Evolutionary conservation across 2,329 filamentous ascomycete species (phyloP), one percentile per base, ranked within the genome.

Genomic region (Myriosclerotinia scirpicola): DNA sequence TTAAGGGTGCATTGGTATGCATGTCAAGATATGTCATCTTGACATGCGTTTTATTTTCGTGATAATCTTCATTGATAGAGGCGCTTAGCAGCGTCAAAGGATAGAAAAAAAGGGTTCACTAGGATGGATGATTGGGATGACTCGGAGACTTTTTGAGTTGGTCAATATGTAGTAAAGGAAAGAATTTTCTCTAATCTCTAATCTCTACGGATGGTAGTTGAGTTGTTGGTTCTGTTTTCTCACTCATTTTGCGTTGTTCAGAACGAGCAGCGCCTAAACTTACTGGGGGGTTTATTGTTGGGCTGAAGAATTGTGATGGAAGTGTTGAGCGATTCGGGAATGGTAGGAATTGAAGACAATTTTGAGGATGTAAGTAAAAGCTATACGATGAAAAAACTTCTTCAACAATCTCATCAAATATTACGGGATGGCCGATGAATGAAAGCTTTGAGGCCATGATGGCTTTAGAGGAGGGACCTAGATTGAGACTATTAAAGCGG

Each of bases 11-110:
- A 58, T 9, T 30, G 14, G 7, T 42, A 58, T 58, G 40, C 40
- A 59, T 46, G 22, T 26, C 26, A 26, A 26, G 26, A 26, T 26
- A 26, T 26, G 26, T 15, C 55, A 59, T 46, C 1, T 34, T 59
- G 55, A 44, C 22, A 30, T 58, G 55, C 40, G 17, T 59, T 56
- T 42, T 44, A 30, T 56, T 42, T 56, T 46, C 17, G 40, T 46
- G 46, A 46, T 59, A 59, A 34, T 17, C 42, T 26, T 46, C 40
- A 22, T 26, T 59, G 55, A 59, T 59, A 59, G 40, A 59, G 55
- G 55, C 55, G 40, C 55, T 46, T 59, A 59, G 40, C 55, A 46
- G 55, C 40, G 55, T 59, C 55, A 59, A 59, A 59, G 40, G 3
- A 46, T 59, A 48, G 7, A 20, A 1, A 48, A 20, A 2, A n/a